Base-by-base conservation (phyloP, 768 basidiomycete genomes). In the Mycena amicta region DNA sequence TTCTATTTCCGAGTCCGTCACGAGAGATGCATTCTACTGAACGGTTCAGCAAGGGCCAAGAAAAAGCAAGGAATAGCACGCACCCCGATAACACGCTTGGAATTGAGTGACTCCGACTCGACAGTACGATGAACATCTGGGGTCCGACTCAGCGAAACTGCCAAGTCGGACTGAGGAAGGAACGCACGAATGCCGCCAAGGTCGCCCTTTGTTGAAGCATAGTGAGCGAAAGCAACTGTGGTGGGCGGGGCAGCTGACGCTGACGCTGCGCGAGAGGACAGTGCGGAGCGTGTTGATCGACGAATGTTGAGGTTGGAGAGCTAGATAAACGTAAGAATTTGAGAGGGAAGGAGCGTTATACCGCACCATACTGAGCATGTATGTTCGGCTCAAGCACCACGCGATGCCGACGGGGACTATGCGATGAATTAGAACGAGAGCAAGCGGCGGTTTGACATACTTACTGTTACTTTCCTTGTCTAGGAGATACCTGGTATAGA, bases 361-460 rank as follows among this genome's bases (percentile, higher is more conserved):
- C n/a, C 41, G 13, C 6, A 43, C 41, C 41, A 52, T 52, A 23
- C 51, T 52, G 51, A 52, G 51, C 27, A 52, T 31, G 51, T 52
- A 52, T 16, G 30, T 52, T 18, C 51, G 27, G 31, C 51, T 30
- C 8, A 52, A 30, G 30, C 51, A 52, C 29, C 27, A 52, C 4
- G 51, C 51, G 22, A 52, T 29, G 20, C 51, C 51, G 4, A 52
- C 51, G 30, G 12, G 16, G 22, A 52, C 51, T 52, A 25, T 16
- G 30, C 11, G 41, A 13, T 12, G 13, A 43, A 43, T 43, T 11
- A 12, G 41, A 13, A n/a, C 27, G 27, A 15, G 6, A 31, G 27
- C 23, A 15, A 52, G 51, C 27, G 49, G 33, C 6, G 33, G 15
- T 30, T 15, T 22, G 30, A 25, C 11, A 33, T 15, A 37, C 30